These are phyloP conservation scores for Verbena officinalis DNA, from an alignment of 257 asterid species.

Conservation along the genomic window DNA sequence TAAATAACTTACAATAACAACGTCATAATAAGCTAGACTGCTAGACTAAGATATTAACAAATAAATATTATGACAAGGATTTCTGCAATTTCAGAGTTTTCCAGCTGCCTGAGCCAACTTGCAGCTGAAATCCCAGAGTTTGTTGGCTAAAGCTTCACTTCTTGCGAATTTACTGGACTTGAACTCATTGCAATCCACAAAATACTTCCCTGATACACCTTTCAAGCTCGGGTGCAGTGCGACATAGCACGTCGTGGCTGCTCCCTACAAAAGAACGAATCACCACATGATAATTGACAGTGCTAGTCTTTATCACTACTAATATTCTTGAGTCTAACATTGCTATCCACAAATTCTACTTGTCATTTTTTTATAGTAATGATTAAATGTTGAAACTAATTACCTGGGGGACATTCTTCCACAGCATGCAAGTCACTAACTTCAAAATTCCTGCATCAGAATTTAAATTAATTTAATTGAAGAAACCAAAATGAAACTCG, in stretches of 20 bases:
- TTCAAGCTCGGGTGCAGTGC: constrained; percentile 60
- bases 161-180: constrained; percentile 37
- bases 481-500: background rate
- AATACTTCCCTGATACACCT: constrained; percentile 59
- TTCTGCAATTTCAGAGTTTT: constrained; percentile 15
- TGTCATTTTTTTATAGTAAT: too few relatives aligned
- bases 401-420: constrained; percentile 94
- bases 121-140: constrained; percentile 61
- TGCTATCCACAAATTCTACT: too few relatives aligned
- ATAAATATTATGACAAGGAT: background rate
- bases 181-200: constrained; percentile 52
- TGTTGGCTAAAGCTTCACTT: constrained; percentile 41
- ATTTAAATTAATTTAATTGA: background rate
- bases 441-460: constrained; percentile 53
- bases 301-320: too few relatives aligned
- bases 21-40: too few relatives aligned
- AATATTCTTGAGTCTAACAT: too few relatives aligned
- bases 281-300: too few relatives aligned
- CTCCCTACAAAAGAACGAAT: too few relatives aligned
- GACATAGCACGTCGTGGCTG: constrained; percentile 64
- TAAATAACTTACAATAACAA: too few relatives aligned
- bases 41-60: background rate
- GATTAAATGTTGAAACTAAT: constrained; percentile 12
- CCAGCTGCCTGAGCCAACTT: constrained; percentile 37
- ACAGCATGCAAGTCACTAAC: constrained; percentile 52